Conservation (phyloP, 495 filamentous ascomycete species). For the Aspergillus kassunensis region DNA sequence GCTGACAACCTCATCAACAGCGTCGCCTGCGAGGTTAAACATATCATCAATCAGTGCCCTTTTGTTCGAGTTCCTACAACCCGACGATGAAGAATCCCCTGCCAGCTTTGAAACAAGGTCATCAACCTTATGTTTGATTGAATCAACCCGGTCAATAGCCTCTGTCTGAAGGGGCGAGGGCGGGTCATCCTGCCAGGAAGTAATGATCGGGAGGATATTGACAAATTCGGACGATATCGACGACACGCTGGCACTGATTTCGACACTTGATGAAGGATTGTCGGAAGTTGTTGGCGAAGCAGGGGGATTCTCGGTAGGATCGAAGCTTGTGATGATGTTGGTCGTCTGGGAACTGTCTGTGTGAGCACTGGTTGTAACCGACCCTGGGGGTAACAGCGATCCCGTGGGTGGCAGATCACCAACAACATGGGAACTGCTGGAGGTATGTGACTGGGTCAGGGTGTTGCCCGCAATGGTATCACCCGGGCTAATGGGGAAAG, state of each 20-base stretch:
- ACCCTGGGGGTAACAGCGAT: too few species aligned
- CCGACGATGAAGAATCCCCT: background rate
- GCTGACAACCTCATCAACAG: background rate
- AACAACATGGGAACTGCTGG: too few species aligned
- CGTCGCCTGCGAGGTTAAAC: background rate
- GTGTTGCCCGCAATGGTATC: too few species aligned
- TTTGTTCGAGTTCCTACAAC: background rate
- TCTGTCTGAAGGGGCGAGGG: background rate
- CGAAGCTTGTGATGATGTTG: too few species aligned
- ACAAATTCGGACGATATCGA: background rate
- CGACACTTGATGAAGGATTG: too few species aligned
- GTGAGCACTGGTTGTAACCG: too few species aligned
- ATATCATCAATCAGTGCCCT: background rate
- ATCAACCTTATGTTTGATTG: background rate
- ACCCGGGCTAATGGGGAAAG: too few species aligned
- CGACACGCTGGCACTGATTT: background rate
- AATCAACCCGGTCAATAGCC: background rate
- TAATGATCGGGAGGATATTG: background rate
- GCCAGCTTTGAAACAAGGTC: background rate
- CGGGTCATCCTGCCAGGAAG: background rate
- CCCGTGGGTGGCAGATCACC: too few species aligned
- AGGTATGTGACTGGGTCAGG: too few species aligned
- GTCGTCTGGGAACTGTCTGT: too few species aligned
- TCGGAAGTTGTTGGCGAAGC: too few species aligned
- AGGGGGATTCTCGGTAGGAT: too few species aligned